Evolutionary conservation across 1,139 yeast genomes (phyloP), one percentile per base, ranked within the genome.

Genomic region (Meyerozyma sp.): DNA sequence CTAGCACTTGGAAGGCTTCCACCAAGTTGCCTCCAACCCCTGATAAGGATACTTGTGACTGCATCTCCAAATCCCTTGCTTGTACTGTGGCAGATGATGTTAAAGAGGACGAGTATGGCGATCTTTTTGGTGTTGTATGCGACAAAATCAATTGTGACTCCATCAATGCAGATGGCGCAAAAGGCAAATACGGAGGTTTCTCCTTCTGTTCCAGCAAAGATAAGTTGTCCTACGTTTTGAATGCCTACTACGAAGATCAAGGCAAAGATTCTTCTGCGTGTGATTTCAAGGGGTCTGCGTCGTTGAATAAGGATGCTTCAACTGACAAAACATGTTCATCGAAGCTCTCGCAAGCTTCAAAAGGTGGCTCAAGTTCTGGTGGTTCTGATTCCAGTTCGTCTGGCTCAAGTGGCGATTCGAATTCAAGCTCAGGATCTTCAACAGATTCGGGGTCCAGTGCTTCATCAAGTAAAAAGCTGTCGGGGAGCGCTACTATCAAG

Each of bases 71-170:
- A 32, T 66, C 84, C 32, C 68, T 78, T 47, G 51, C 63, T 37
- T 81, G 87, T 66, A 78, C 75, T 46, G 77, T 79, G 46, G 61
- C 60, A 42, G 64, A 59, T 48, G 60, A 57, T 41, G 82, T 80
- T 42, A 65, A 59, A 49, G 49, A 55, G 18, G 67, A 67, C 8
- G 64, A 68, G 44, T 72, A 68, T 49, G 68, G 65, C 37, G 64
- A 62, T 34, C 60, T 72, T 38, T 72, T 61, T 54, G 56, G 59
- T 9, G 50, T 49, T 42, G 56, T 71, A 27, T 72, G 77, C 58
- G 61, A 57, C 37, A 47, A 53, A 32, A 52, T 66, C 42, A 71
- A 65, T 52, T 72, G 77, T 57, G 55, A 57, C 39, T 71, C 65
- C 44, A 68, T 72, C 43, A 58, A 51, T 42, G 66, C 64, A 21